Evolutionary conservation across 2,329 filamentous ascomycete species (phyloP), one percentile per base, ranked within the genome.

Genomic region (Neocatenulostroma microsporum): DNA sequence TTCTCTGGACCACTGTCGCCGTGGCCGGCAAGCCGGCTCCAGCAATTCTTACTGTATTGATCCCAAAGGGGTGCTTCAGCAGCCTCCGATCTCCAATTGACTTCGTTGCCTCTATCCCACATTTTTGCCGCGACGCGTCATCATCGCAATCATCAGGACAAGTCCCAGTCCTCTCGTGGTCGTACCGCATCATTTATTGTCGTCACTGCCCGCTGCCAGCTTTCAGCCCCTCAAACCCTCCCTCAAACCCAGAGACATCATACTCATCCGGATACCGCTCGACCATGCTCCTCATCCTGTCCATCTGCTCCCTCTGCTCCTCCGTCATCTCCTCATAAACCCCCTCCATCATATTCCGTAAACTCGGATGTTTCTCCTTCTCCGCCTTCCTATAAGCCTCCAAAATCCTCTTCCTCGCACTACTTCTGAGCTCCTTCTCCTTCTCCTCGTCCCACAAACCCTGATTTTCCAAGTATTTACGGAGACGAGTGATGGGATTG

Each of bases 191-290:
- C n/a, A n/a, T n/a, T n/a, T n/a, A n/a, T n/a, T n/a, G n/a, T n/a
- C n/a, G n/a, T n/a, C n/a, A n/a, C n/a, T n/a, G n/a, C n/a, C n/a
- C n/a, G n/a, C n/a, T n/a, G n/a, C n/a, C n/a, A n/a, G n/a, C 23
- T n/a, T 21, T 69, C 57, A 88, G 54, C 12, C 77, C 80, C 28
- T 76, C 72, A 40, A 78, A 69, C 0, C 86, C 87, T 3, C 76
- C 84, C 46, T 94, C 83, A 61, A 76, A 86, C 47, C 80, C 76
- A 12, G 69, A 71, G 31, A 91, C 57, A 61, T 96, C 87, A 62
- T 98, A 98, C 68, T 98, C 91, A 23, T 84, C 78, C 0, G 89
- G 88, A 64, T 96, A 98, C 50, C 73, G 79, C 49, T 89, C 78
- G 34, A 98, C 57, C 34, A 94, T 73, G n/a, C 76, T 72, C 56